Percentiles rank a stretch among this genome's conserved stretches.
Conservation (phyloP, 306 rosid genomes). For the Oemleria cerasiformis region DNA sequence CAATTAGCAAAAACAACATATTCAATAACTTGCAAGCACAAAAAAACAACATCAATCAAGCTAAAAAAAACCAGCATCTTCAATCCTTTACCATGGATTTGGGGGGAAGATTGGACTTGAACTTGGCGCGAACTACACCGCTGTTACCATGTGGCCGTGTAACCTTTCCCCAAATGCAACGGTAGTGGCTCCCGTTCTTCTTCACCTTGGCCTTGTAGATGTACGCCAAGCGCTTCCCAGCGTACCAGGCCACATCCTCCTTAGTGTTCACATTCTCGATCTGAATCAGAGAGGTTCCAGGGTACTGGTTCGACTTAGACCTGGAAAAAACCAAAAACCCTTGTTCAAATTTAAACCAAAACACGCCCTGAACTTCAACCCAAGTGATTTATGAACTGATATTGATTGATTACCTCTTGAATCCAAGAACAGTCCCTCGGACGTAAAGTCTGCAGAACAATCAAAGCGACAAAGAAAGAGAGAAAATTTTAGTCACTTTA, state of each 20-base stretch:
- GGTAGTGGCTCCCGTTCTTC: constrained; percentile 69
- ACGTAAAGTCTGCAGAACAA: constrained; percentile 53
- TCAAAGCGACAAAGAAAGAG: background rate
- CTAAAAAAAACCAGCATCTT: too few species aligned
- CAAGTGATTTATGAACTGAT: background rate
- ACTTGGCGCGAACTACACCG: constrained; percentile 75
- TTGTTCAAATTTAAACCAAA: background rate
- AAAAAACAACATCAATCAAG: background rate
- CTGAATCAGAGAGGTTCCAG: constrained; percentile 65
- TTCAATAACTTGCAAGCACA: constrained; percentile 1
- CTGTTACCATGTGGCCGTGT: constrained; percentile 82
- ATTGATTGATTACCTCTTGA: constrained; percentile 53
- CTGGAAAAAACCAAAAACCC: constrained; percentile 28
- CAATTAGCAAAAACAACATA: constrained; percentile 4
- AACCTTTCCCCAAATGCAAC: constrained; percentile 87
- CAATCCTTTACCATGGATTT: constrained; percentile 60
- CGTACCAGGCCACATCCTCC: constrained; percentile 79
- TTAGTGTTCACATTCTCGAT: constrained; percentile 76
- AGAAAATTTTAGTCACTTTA: background rate
- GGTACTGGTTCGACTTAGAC: constrained; percentile 81
- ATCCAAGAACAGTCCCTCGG: constrained; percentile 79
- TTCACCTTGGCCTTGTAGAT: constrained; percentile 82
- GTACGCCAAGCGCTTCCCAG: constrained; percentile 72
- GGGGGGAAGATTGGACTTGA: constrained; percentile 81
- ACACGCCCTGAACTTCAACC: background rate